Evolutionary conservation across 2,329 filamentous ascomycete species (phyloP).

Genomic region (Albophoma yamanashiensis): DNA sequence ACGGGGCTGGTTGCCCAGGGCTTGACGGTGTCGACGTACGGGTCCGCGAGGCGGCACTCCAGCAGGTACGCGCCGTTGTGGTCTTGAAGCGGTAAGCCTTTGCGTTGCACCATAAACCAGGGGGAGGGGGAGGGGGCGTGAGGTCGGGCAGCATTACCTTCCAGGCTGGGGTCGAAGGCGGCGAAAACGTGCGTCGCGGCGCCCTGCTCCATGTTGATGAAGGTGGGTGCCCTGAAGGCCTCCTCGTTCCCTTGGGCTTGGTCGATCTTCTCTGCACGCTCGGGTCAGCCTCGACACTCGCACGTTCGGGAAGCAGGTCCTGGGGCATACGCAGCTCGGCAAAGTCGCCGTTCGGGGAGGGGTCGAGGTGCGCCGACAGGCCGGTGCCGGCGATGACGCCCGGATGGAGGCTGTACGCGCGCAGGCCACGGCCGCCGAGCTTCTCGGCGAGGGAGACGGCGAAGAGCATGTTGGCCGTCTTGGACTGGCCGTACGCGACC

Average conservation of each 20-base stretch:
- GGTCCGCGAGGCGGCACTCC: conserved; percentile 20
- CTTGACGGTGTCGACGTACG: conserved; percentile 15
- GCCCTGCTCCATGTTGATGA: conserved; percentile 16
- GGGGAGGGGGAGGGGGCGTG: background rate
- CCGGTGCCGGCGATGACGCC: conserved; percentile 15
- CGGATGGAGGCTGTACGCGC: conserved; percentile 23
- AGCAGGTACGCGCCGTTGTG: conserved; percentile 21
- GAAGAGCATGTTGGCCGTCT: conserved; percentile 26
- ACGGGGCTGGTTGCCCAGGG: conserved; percentile 19
- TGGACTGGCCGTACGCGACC: conserved; percentile 25
- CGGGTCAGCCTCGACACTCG: conserved; percentile 1
- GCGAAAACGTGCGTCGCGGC: conserved; percentile 23
- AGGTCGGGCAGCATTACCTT: conserved; percentile 4
- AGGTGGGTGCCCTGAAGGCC: conserved; percentile 9
- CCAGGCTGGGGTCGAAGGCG: conserved; percentile 24
- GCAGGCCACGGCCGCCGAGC: conserved; percentile 16
- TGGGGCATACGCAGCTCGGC: conserved; percentile 7
- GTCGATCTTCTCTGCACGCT: conserved; percentile 6
- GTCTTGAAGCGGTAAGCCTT: conserved; percentile 3
- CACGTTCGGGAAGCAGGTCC: background rate
- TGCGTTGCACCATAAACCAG: background rate
- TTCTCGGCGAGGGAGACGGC: conserved; percentile 19
- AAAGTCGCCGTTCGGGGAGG: conserved; percentile 7
- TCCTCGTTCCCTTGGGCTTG: conserved; percentile 11
- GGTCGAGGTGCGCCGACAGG: conserved; percentile 12